phyloP scores from a whole-genome alignment of 208 protist genomes.

The Acanthamoeba castellanii region DNA sequence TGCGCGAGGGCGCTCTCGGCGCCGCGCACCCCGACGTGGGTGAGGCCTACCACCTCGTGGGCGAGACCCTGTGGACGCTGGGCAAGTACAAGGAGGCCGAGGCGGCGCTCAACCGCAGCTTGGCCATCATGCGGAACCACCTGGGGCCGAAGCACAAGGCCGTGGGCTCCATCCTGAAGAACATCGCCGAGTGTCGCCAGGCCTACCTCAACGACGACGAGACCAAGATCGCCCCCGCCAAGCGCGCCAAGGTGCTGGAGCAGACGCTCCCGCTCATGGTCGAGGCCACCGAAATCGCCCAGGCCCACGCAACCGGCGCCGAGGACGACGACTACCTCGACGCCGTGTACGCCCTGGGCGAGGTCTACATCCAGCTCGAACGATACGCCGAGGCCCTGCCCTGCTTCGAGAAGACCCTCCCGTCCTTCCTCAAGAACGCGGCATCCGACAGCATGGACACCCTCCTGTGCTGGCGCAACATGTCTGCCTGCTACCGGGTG shows the following conservation, averaged over 20 bases:
- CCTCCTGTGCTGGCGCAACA: neutral
- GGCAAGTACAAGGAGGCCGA: conserved; percentile 28
- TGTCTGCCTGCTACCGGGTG: conserved; percentile 11
- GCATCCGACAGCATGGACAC: neutral
- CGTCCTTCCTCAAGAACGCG: neutral
- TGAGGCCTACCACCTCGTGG: conserved; percentile 25
- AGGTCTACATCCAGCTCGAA: conserved; percentile 44
- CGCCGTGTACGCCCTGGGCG: conserved; percentile 1
- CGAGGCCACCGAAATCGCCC: conserved; percentile 47
- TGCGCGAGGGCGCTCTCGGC: neutral
- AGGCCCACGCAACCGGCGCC: neutral
- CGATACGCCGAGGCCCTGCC: conserved; percentile 49
- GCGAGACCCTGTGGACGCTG: conserved; percentile 24
- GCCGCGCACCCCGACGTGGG: neutral
- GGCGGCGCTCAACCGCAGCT: neutral
- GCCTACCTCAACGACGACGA: conserved; percentile 16
- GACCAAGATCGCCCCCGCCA: neutral
- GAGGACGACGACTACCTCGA: neutral
- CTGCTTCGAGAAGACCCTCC: conserved; percentile 39
- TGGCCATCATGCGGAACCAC: conserved; percentile 7
- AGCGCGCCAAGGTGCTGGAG: neutral
- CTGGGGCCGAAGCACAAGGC: conserved; percentile 55
- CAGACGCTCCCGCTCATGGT: neutral
- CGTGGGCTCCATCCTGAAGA: conserved; percentile 40
- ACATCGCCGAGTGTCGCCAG: conserved; percentile 58